Evolutionary conservation across 441 rosid genomes (phyloP).

Genomic region (Syzygium malaccense): DNA sequence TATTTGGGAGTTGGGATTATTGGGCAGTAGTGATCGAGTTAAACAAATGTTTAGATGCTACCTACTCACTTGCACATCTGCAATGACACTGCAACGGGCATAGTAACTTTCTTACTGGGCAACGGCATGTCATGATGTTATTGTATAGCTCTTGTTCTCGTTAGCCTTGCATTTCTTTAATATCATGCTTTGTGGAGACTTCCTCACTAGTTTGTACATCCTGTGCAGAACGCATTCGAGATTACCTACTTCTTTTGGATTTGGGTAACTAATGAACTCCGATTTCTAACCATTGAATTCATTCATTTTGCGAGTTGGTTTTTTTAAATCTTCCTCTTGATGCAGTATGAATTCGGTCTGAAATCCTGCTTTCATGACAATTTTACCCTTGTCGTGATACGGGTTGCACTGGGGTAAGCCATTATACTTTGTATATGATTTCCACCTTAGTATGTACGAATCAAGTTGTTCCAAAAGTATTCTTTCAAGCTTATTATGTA

Average conservation of each 20-base stretch:
- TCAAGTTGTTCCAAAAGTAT: not conserved
- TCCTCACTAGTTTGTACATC: constrained; percentile 3
- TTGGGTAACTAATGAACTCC: constrained; percentile 42
- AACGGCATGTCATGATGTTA: not conserved
- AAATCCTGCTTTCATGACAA: constrained; percentile 69
- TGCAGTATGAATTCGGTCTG: constrained; percentile 92
- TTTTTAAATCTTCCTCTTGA: not conserved
- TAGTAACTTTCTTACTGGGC: not conserved
- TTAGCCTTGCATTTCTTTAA: not conserved
- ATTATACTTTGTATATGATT: not conserved
- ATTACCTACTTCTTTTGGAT: constrained; percentile 89
- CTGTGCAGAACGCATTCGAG: constrained; percentile 90
- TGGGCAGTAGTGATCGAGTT: not conserved
- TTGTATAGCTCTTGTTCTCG: not conserved
- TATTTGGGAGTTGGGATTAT: not conserved
- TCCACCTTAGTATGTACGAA: not conserved
- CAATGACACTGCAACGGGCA: not conserved
- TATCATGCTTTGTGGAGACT: not conserved
- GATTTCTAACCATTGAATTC: not conserved
- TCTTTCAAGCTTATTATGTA: not conserved
- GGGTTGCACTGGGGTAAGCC: constrained; percentile 70
- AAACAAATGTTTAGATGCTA: not conserved
- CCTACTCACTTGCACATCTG: not conserved
- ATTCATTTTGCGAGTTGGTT: not conserved
- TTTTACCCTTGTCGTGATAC: constrained; percentile 26